A percentile compares a stretch with the other conserved stretches of the same genome.
Evolutionary conservation across 2,329 filamentous ascomycete genomes (phyloP).

Genomic region (Xylaria sp.): DNA sequence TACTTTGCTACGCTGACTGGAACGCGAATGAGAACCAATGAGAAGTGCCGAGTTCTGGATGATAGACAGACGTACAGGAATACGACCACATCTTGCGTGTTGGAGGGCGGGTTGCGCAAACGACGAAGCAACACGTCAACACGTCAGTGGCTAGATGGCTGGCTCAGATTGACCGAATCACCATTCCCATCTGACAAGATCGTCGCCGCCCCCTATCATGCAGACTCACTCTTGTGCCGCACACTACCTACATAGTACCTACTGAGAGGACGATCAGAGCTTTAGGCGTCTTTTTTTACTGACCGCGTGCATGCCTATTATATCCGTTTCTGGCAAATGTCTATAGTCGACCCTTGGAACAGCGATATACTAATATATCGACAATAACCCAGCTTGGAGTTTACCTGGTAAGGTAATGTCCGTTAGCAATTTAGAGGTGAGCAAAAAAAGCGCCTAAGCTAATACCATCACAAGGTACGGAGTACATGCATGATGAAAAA

Average conservation of each 20-base stretch:
- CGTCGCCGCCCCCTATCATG: conserved; percentile 36
- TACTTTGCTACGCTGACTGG: not conserved
- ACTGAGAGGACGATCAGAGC: not conserved
- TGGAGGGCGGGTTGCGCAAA: conserved; percentile 13
- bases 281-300: not conserved
- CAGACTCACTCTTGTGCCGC: conserved; percentile 1
- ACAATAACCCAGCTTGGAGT: not conserved
- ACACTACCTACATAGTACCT: not conserved
- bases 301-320: not conserved
- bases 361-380: not conserved
- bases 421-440: not conserved
- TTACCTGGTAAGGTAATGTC: not conserved
- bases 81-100: conserved; percentile 15
- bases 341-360: not conserved
- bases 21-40: conserved; percentile 6
- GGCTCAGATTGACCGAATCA: conserved; percentile 22
- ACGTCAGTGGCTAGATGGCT: conserved; percentile 16
- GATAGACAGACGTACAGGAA: conserved; percentile 15
- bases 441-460: not conserved
- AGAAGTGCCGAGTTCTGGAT: conserved; percentile 10
- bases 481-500: conserved; percentile 17
- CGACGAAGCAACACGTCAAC: conserved; percentile 21
- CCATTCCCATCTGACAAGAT: conserved; percentile 41
- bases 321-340: not conserved
- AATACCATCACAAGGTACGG: not conserved